Conservation (phyloP, 306 rosid genomes). For the Parietaria judaica region DNA sequence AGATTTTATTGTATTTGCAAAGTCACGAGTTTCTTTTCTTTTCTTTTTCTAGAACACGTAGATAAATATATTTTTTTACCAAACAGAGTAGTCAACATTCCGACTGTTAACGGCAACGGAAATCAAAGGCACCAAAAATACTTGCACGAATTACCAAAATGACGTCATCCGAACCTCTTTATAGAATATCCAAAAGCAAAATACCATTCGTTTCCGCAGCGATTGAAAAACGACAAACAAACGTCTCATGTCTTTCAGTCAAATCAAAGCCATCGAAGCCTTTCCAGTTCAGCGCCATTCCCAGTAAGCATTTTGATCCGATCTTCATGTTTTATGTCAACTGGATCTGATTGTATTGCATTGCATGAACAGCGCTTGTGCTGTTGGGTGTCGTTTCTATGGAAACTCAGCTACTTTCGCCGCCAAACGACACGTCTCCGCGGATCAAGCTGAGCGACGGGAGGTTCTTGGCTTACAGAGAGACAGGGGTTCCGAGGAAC, state of each 20-base stretch:
- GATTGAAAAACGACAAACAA: too few relatives aligned
- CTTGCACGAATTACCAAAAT: background rate
- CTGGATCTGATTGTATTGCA: too few relatives aligned
- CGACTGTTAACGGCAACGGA: too few relatives aligned
- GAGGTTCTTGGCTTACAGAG: constrained; percentile 40
- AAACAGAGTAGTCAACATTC: too few relatives aligned
- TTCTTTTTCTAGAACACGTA: too few relatives aligned
- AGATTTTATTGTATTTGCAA: too few relatives aligned
- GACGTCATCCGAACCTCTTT: constrained; percentile 4
- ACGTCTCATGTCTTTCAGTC: background rate
- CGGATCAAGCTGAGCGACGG: constrained; percentile 45
- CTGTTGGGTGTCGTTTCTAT: constrained; percentile 68
- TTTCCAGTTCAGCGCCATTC: too few relatives aligned
- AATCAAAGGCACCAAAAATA: background rate
- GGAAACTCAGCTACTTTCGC: constrained; percentile 33
- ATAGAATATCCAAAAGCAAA: constrained; percentile 9
- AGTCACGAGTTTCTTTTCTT: too few relatives aligned
- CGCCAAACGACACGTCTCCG: constrained; percentile 23
- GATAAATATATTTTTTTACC: too few relatives aligned
- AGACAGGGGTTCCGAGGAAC: constrained; percentile 33
- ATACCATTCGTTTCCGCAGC: background rate
- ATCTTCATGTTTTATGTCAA: too few relatives aligned
- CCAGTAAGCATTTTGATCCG: too few relatives aligned
- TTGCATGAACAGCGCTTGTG: constrained; percentile 25
- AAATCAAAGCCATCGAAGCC: background rate